Evolutionary conservation across 2,329 filamentous ascomycete genomes (phyloP).

Genomic region (Beauveria rudraprayagi): DNA sequence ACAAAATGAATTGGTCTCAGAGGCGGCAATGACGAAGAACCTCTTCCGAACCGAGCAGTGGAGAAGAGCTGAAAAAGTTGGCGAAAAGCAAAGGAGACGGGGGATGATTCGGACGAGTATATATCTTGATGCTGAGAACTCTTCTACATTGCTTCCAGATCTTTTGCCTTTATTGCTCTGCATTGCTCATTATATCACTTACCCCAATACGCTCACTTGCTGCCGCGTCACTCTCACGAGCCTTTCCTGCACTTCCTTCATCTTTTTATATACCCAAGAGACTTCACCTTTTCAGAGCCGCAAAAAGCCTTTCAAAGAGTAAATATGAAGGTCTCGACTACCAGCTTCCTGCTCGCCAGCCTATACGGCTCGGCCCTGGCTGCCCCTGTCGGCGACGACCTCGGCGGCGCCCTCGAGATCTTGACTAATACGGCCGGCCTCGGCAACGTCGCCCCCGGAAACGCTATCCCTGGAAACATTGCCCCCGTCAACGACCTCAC

Average conservation of each 20-base stretch:
- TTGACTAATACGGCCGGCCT: too few species aligned
- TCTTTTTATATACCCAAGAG: background rate
- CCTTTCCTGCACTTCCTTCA: background rate
- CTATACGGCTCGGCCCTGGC: background rate
- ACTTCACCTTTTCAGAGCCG: too few species aligned
- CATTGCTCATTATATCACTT: background rate
- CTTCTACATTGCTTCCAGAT: too few species aligned
- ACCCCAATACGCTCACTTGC: background rate
- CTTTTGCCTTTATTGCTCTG: too few species aligned
- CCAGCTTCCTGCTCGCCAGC: background rate
- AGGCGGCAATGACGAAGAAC: too few species aligned
- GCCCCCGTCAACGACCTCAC: too few species aligned
- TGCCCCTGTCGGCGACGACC: background rate
- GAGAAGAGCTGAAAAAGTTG: too few species aligned
- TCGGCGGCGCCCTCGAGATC: background rate
- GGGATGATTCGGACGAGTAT: background rate
- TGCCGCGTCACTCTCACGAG: background rate
- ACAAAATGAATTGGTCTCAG: too few species aligned
- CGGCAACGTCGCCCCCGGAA: too few species aligned
- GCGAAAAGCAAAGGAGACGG: too few species aligned
- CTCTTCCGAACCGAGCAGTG: too few species aligned
- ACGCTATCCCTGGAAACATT: too few species aligned
- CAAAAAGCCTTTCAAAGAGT: background rate
- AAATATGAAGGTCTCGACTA: constrained; percentile 1
- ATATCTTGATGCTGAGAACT: background rate